Conservation (phyloP, 2,329 filamentous ascomycete genomes). For the Xenosphaeropsis pyriputrescens region DNA sequence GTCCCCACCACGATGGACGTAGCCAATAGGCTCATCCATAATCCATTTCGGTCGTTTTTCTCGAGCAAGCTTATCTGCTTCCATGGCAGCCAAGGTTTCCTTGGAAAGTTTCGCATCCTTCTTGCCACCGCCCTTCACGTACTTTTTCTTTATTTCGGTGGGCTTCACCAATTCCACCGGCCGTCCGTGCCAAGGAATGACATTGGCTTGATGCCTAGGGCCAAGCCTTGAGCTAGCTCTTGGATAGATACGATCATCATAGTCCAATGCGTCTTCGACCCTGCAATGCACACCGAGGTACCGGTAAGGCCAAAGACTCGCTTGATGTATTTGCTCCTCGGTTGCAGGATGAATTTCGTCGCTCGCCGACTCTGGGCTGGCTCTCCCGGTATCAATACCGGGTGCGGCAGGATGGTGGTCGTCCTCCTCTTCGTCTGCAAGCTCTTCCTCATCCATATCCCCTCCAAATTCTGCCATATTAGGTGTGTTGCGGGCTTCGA, state of each 20-base stretch:
- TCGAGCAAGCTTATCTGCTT: conserved; percentile 65
- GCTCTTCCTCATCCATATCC: conserved; percentile 50
- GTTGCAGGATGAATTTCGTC: conserved; percentile 50
- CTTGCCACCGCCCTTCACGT: conserved; percentile 45
- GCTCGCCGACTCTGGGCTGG: conserved; percentile 43
- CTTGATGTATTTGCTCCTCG: conserved; percentile 79
- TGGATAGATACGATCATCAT: conserved; percentile 94
- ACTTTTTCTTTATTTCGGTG: conserved; percentile 69
- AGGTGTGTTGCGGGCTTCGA: conserved; percentile 81
- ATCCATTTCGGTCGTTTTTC: conserved; percentile 86
- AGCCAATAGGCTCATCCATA: conserved; percentile 80
- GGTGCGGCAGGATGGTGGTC: conserved; percentile 37
- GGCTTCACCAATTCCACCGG: conserved; percentile 86
- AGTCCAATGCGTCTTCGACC: conserved; percentile 88
- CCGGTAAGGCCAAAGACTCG: conserved; percentile 89
- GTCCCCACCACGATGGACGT: conserved; percentile 74
- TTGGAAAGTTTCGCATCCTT: conserved; percentile 68
- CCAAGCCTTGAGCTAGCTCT: conserved; percentile 86
- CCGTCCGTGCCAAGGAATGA: conserved; percentile 71
- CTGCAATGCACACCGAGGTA: conserved; percentile 94
- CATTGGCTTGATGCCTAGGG: conserved; percentile 78
- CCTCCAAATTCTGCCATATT: conserved; percentile 50
- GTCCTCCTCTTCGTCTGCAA: conserved; percentile 55
- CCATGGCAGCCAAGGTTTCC: conserved; percentile 63
- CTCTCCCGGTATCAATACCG: conserved; percentile 39